These are phyloP conservation scores for Leucocoprinus sp. DNA, from an alignment of 768 basidiomycete genomes.

Conservation along the genomic window DNA sequence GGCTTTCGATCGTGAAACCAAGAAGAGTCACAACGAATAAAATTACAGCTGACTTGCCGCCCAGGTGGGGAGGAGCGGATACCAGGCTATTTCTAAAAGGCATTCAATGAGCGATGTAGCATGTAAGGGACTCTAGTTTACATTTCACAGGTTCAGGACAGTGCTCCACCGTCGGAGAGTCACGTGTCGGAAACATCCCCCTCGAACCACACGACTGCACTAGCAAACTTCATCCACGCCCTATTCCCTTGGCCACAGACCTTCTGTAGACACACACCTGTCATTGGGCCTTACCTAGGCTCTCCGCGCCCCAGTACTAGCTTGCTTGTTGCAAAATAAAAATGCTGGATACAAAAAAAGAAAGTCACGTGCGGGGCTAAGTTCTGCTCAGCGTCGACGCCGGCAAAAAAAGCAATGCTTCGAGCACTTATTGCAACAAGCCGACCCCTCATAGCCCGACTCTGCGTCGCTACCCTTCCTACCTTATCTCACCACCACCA, in stretches of 20 bases:
- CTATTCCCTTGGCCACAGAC: no score
- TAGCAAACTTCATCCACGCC: no score
- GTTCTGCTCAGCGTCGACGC: slow-evolving; percentile 10
- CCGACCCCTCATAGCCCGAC: slow-evolving; percentile 51
- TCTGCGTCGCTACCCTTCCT: slow-evolving; percentile 29
- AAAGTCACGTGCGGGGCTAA: no score
- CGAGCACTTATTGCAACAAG: slow-evolving; percentile 57
- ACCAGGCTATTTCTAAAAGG: slow-evolving; percentile 16
- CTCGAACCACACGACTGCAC: no score
- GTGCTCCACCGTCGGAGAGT: no score
- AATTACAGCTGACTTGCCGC: slow-evolving; percentile 39
- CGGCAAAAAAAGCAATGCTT: slow-evolving; percentile 34
- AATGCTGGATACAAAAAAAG: no score
- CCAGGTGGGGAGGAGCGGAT: slow-evolving; percentile 27
- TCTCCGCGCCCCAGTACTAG: no score
- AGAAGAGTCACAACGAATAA: slow-evolving; percentile 55
- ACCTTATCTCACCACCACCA: slow-evolving; percentile 11
- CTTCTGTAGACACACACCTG: no score
- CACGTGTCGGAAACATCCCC: no score
- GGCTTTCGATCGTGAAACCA: slow-evolving; percentile 71
- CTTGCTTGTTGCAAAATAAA: no score
- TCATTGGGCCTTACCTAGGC: no score
- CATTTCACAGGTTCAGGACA: neutral
- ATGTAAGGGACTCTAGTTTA: neutral
- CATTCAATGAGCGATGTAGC: slow-evolving; percentile 17